A percentile compares a stretch with the other conserved stretches of the same genome.
Evolutionary conservation across 192 early-diverging fungal genomes (phyloP).

Genomic region (Thamnidium elegans): DNA sequence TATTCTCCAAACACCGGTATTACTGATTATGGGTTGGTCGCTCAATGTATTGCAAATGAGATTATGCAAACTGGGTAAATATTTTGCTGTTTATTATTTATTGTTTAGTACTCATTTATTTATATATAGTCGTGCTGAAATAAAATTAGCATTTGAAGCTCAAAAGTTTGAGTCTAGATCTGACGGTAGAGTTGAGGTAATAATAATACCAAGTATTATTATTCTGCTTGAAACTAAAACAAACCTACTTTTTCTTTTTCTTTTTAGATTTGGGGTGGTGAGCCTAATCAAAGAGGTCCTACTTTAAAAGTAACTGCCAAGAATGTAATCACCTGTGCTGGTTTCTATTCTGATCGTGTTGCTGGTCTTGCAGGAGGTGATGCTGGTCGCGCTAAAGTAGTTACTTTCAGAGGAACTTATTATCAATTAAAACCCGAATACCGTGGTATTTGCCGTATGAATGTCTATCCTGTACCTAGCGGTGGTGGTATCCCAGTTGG

Average conservation of each 20-base stretch:
- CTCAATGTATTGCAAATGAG: constrained; percentile 32
- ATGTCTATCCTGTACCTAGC: constrained; percentile 38
- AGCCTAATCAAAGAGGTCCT: constrained; percentile 31
- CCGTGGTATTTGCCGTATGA: constrained; percentile 30
- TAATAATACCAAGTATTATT: neutral
- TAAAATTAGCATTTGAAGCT: constrained; percentile 36
- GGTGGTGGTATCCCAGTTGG: constrained; percentile 38
- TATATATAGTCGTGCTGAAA: constrained; percentile 32
- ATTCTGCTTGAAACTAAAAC: neutral
- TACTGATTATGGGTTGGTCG: constrained; percentile 28
- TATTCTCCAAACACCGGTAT: constrained; percentile 41
- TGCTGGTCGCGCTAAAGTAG: constrained; percentile 15
- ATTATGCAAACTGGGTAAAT: constrained; percentile 32
- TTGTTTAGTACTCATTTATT: constrained; percentile 1
- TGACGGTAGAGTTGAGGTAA: constrained; percentile 31
- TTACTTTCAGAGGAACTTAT: constrained; percentile 37
- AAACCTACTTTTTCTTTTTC: neutral
- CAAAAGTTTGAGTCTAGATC: constrained; percentile 23
- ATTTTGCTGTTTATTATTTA: neutral
- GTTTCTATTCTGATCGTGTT: constrained; percentile 38
- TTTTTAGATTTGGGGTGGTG: constrained; percentile 31
- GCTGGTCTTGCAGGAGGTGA: constrained; percentile 32
- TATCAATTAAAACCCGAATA: constrained; percentile 37
- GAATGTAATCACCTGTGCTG: constrained; percentile 39
- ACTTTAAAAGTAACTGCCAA: constrained; percentile 21